These are phyloP conservation scores for Tagetes erecta DNA, from an alignment of 129 eudicot genomes.

Conservation along the genomic window DNA sequence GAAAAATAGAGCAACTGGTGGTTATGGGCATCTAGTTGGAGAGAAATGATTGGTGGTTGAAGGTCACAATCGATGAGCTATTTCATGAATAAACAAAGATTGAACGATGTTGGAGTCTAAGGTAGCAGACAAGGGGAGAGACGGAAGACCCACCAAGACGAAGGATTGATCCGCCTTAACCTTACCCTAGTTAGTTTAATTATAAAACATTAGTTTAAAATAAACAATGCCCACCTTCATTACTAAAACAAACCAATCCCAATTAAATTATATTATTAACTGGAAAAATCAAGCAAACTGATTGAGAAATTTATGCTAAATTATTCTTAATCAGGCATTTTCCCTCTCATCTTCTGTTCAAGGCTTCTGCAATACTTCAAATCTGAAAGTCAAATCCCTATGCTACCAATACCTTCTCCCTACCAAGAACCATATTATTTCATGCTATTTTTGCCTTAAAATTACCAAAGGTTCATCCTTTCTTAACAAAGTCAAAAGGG, in stretches of 20 bases:
- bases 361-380: slow-evolving; percentile 34
- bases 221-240: slow-evolving; percentile 45
- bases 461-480: slow-evolving; percentile 24
- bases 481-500: slow-evolving; percentile 13
- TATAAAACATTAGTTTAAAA: slow-evolving; percentile 26
- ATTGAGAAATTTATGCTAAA: slow-evolving; percentile 38
- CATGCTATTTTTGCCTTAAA: slow-evolving; percentile 28
- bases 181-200: slow-evolving; percentile 29
- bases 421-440: slow-evolving; percentile 35
- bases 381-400: slow-evolving; percentile 44
- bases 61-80: slow-evolving; percentile 32
- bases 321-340: slow-evolving; percentile 39
- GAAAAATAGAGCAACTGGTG: not conserved
- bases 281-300: slow-evolving; percentile 25
- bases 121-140: slow-evolving; percentile 55
- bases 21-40: slow-evolving; percentile 27
- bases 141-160: slow-evolving; percentile 41
- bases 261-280: slow-evolving; percentile 23
- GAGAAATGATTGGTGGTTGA: slow-evolving; percentile 31
- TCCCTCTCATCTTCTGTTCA: slow-evolving; percentile 40
- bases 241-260: slow-evolving; percentile 36
- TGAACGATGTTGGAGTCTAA: slow-evolving; percentile 41
- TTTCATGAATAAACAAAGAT: slow-evolving; percentile 12
- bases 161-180: slow-evolving; percentile 55
- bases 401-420: slow-evolving; percentile 27